Evolutionary conservation across 2,329 filamentous ascomycete genomes (phyloP).

Genomic region (Phyllosticta capitalensis): DNA sequence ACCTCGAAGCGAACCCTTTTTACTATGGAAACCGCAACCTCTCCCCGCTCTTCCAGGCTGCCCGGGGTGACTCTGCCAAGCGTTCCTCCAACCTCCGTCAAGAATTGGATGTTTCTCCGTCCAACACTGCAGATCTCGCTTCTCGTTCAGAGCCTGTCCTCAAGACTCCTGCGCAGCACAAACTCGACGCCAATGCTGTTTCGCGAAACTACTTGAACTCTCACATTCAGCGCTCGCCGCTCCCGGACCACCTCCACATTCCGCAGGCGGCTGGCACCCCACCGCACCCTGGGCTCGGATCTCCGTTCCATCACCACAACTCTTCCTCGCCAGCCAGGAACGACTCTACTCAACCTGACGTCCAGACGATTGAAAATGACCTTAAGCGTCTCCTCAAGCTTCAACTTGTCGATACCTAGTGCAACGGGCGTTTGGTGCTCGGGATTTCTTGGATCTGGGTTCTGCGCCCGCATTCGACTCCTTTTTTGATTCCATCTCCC

Average conservation of each 20-base stretch:
- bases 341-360: constrained; percentile 14
- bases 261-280: constrained; percentile 6
- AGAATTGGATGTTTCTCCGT: constrained; percentile 21
- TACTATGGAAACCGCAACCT: constrained; percentile 40
- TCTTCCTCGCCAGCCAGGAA: neutral
- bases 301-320: constrained; percentile 2
- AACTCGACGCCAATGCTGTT: constrained; percentile 15
- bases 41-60: constrained; percentile 40
- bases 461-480: neutral
- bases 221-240: constrained; percentile 17
- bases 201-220: constrained; percentile 24
- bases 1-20: constrained; percentile 21
- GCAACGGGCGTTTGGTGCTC: constrained; percentile 4
- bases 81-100: constrained; percentile 36
- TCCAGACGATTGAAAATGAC: constrained; percentile 30
- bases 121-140: neutral
- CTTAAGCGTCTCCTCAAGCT: constrained; percentile 31
- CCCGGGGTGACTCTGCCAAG: constrained; percentile 32
- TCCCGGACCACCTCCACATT: constrained; percentile 10
- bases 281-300: constrained; percentile 7
- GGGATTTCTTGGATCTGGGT: constrained; percentile 7
- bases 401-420: constrained; percentile 11
- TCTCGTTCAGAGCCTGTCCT: neutral
- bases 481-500: constrained; percentile 1
- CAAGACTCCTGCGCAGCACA: constrained; percentile 12